Conservation (phyloP, 179 eudicot genomes). For the Heliamphora pulchella region DNA sequence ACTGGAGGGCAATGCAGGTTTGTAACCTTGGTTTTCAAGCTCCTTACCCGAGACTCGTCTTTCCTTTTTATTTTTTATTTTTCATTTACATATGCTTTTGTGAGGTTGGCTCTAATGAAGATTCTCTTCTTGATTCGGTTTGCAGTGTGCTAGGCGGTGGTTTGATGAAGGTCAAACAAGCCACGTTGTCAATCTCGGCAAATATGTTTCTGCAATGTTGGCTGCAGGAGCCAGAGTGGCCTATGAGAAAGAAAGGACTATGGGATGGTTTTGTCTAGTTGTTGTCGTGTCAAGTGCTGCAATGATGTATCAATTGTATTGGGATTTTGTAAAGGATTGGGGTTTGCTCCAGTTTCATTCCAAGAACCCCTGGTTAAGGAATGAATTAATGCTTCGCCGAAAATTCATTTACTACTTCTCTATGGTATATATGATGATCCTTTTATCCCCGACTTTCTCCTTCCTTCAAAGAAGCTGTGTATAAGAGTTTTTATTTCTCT, state of each 20-base stretch:
- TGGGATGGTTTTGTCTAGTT: slow-evolving; percentile 58
- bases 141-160: slow-evolving; percentile 93
- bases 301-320: slow-evolving; percentile 83
- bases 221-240: slow-evolving; percentile 96
- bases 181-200: slow-evolving; percentile 81
- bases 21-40: no score
- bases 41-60: not conserved
- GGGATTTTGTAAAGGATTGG: slow-evolving; percentile 99
- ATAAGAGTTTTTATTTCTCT: no score
- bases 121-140: not conserved
- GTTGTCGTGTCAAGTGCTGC: slow-evolving; percentile 75
- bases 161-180: slow-evolving; percentile 83
- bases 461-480: no score
- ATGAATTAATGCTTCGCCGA: slow-evolving; percentile 67
- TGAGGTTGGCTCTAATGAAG: no score
- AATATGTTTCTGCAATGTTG: slow-evolving; percentile 92
- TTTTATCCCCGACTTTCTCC: not conserved
- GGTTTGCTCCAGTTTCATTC: slow-evolving; percentile 76
- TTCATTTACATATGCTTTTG: no score
- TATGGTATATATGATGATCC: slow-evolving; percentile 46
- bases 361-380: slow-evolving; percentile 90
- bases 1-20: slow-evolving; percentile 96
- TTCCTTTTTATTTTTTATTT: not conserved
- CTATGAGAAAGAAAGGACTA: slow-evolving; percentile 60
- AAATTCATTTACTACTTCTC: slow-evolving; percentile 77